These are phyloP conservation scores for Parathielavia hyrcaniae DNA, from an alignment of 495 filamentous ascomycete genomes.

Conservation along the genomic window DNA sequence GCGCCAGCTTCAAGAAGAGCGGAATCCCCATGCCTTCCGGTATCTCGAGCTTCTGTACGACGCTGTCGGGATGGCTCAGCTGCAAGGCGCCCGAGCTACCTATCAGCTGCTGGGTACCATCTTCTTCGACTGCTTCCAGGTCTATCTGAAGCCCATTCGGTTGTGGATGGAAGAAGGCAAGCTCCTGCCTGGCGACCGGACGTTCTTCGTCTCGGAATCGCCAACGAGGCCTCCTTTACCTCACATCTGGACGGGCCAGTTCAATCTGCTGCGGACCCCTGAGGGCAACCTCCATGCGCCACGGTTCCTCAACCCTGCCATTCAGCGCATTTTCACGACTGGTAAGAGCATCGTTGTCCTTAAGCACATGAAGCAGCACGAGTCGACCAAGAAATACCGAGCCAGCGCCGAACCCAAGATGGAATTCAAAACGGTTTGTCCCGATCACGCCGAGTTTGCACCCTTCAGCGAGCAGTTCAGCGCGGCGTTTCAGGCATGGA, in stretches of 20 bases:
- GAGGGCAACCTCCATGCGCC: slow-evolving; percentile 59
- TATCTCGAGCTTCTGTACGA: slow-evolving; percentile 73
- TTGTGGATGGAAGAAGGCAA: slow-evolving; percentile 81
- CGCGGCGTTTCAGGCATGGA: slow-evolving; percentile 62
- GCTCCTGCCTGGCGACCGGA: slow-evolving; percentile 53
- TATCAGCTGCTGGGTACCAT: slow-evolving; percentile 58
- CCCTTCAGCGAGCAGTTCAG: slow-evolving; percentile 73
- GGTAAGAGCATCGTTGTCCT: slow-evolving; percentile 86
- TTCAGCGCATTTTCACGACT: slow-evolving; percentile 67
- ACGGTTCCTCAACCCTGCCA: slow-evolving; percentile 61
- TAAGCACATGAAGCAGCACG: slow-evolving; percentile 51
- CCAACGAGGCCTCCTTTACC: slow-evolving; percentile 52
- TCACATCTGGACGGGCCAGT: slow-evolving; percentile 72
- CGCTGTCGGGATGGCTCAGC: slow-evolving; percentile 58
- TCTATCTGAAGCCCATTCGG: slow-evolving; percentile 72
- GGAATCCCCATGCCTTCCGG: slow-evolving; percentile 44
- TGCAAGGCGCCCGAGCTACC: slow-evolving; percentile 53
- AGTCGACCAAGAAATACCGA: slow-evolving; percentile 16
- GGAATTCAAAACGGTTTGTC: slow-evolving; percentile 52
- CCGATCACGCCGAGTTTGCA: slow-evolving; percentile 42
- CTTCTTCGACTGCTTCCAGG: slow-evolving; percentile 77
- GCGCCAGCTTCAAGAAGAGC: slow-evolving; percentile 34
- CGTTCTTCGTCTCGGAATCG: slow-evolving; percentile 67
- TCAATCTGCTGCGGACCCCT: slow-evolving; percentile 51
- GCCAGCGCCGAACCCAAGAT: slow-evolving; percentile 38